Percentiles rank a stretch among this genome's conserved stretches.
phyloP scores from a whole-genome alignment of 192 early-diverging fungal species.

The Backusella macrospora region DNA sequence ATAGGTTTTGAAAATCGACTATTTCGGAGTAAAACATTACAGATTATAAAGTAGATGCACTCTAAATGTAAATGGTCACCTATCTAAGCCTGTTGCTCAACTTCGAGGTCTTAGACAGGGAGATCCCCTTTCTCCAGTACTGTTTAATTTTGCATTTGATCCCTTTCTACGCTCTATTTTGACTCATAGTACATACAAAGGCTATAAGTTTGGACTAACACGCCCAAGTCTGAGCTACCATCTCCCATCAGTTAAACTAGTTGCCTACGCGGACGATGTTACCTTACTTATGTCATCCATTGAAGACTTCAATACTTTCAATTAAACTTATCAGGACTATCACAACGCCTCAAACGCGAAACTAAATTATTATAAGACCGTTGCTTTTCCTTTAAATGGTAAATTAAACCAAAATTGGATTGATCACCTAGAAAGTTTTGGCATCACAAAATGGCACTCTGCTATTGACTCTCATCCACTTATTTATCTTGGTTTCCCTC shows the following conservation, averaged over 20 bases:
- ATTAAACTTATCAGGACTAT: not conserved
- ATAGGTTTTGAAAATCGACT: too few relatives aligned
- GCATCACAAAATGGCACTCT: constrained; percentile 17
- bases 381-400: constrained; percentile 25
- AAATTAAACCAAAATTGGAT: not conserved
- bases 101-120: too few relatives aligned
- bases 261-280: constrained; percentile 38
- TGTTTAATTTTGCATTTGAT: too few relatives aligned
- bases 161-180: too few relatives aligned
- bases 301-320: constrained; percentile 15
- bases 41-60: too few relatives aligned
- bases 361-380: constrained; percentile 37
- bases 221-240: too few relatives aligned
- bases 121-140: too few relatives aligned
- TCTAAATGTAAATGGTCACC: too few relatives aligned
- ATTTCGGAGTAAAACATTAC: too few relatives aligned
- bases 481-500: constrained; percentile 17
- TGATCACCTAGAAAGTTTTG: not conserved
- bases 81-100: too few relatives aligned
- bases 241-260: not conserved
- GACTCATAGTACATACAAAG: too few relatives aligned
- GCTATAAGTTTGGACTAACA: too few relatives aligned
- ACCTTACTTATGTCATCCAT: not conserved
- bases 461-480: not conserved
- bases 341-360: constrained; percentile 31